Conservation (phyloP, 345 rosid species). For the Eucalyptus pauciflora region DNA sequence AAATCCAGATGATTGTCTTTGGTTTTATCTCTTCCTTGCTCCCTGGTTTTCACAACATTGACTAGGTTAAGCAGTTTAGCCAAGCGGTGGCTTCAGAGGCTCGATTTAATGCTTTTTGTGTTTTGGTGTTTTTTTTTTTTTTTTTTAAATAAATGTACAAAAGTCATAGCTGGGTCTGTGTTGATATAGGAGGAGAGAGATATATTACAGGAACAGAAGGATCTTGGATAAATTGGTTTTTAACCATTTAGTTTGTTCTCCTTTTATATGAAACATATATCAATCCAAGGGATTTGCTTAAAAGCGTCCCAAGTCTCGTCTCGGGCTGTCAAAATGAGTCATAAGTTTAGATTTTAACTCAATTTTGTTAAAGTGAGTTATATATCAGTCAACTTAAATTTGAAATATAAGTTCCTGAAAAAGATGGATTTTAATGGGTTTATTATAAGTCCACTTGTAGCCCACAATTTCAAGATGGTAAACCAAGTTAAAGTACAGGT, state of each 20-base stretch:
- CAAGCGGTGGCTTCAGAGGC: not conserved
- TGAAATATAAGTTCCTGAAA: not conserved
- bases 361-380: not conserved
- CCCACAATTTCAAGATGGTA: not conserved
- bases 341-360: not conserved
- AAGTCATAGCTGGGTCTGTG: not conserved
- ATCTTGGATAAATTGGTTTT: not conserved
- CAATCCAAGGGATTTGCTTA: not conserved
- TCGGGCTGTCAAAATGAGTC: not conserved
- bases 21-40: slow-evolving; percentile 96
- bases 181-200: not conserved
- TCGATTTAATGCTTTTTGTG: not conserved
- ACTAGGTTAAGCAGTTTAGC: slow-evolving; percentile 19
- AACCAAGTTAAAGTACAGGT: not conserved
- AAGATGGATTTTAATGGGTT: not conserved
- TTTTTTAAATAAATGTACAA: not conserved
- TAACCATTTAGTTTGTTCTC: not conserved
- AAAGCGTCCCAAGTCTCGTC: not conserved
- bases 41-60: slow-evolving; percentile 94
- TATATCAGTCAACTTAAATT: not conserved
- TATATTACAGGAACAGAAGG: not conserved
- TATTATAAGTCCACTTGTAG: not conserved
- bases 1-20: slow-evolving; percentile 92
- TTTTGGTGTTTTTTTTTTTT: not conserved
- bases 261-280: not conserved